Percentiles rank a stretch among this genome's conserved stretches.
phyloP scores from a whole-genome alignment of 2,329 filamentous ascomycete species.

The Fusarium abutilonis region DNA sequence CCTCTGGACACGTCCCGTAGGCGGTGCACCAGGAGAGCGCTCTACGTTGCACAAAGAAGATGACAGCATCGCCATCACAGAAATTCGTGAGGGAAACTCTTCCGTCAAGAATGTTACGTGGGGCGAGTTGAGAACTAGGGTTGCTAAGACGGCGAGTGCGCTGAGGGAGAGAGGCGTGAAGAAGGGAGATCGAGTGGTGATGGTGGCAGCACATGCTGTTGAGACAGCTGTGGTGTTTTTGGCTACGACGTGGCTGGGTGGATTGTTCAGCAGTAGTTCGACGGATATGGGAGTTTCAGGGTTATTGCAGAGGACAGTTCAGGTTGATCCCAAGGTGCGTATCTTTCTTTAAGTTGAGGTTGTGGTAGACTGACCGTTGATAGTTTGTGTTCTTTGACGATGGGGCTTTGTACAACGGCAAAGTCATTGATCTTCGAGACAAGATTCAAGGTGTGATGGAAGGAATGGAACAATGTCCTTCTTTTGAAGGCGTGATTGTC shows the following conservation, averaged over 20 bases:
- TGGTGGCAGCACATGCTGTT: slow-evolving; percentile 78
- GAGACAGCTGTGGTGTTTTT: slow-evolving; percentile 78
- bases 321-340: slow-evolving; percentile 74
- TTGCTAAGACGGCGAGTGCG: slow-evolving; percentile 70
- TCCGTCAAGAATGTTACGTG: slow-evolving; percentile 70
- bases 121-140: slow-evolving; percentile 69
- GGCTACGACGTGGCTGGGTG: slow-evolving; percentile 76
- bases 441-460: slow-evolving; percentile 78
- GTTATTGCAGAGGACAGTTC: slow-evolving; percentile 76
- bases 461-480: slow-evolving; percentile 68
- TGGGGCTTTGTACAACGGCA: slow-evolving; percentile 80
- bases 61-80: slow-evolving; percentile 73
- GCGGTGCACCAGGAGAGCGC: slow-evolving; percentile 55
- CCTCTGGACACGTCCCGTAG: slow-evolving; percentile 65
- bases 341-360: too few relatives aligned
- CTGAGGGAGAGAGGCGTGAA: slow-evolving; percentile 72
- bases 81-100: slow-evolving; percentile 74
- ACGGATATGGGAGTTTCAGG: slow-evolving; percentile 87
- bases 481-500: slow-evolving; percentile 71
- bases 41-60: slow-evolving; percentile 75
- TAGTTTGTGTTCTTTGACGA: slow-evolving; percentile 86
- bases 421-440: slow-evolving; percentile 72
- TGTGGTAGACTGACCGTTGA: background rate
- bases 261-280: slow-evolving; percentile 77
- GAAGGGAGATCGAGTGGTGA: slow-evolving; percentile 78